Evolutionary conservation across 2,329 filamentous ascomycete species (phyloP).

Genomic region (Bipolaris oryzae): DNA sequence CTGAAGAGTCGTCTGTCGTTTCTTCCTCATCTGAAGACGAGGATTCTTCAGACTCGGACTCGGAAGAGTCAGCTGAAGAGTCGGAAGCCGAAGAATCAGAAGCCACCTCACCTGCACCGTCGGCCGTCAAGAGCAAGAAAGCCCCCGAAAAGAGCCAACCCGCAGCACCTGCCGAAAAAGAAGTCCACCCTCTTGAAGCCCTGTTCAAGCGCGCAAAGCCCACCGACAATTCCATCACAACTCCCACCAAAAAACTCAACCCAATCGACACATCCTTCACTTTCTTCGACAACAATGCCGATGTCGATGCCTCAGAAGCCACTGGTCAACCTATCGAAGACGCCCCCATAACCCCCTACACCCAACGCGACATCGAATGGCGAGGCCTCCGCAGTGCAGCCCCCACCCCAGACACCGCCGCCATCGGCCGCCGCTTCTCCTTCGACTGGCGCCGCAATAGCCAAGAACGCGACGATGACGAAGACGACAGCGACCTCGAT

Average conservation of each 20-base stretch:
- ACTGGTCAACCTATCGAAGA: constrained; percentile 46
- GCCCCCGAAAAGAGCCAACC: constrained; percentile 22
- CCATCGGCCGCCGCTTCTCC: constrained; percentile 68
- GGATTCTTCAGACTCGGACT: constrained; percentile 27
- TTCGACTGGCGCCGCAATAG: constrained; percentile 53
- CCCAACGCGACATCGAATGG: constrained; percentile 76
- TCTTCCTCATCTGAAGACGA: constrained; percentile 45
- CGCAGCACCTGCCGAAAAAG: constrained; percentile 36
- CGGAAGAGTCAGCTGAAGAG: constrained; percentile 24
- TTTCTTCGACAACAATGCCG: constrained; percentile 66
- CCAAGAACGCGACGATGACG: constrained; percentile 54
- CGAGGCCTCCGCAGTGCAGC: constrained; percentile 83
- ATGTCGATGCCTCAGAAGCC: constrained; percentile 50
- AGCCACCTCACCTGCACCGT: constrained; percentile 19
- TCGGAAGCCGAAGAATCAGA: constrained; percentile 24
- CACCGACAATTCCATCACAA: constrained; percentile 35
- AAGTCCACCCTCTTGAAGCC: constrained; percentile 85
- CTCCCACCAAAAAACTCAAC: constrained; percentile 47
- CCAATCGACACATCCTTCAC: constrained; percentile 69
- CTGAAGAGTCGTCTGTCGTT: constrained; percentile 44
- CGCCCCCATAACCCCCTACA: constrained; percentile 79
- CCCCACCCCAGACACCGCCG: constrained; percentile 91
- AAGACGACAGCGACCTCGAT: constrained; percentile 42
- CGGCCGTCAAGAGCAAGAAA: constrained; percentile 16
- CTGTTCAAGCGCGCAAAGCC: constrained; percentile 78